Evolutionary conservation across 2,329 filamentous ascomycete genomes (phyloP), one percentile per base, ranked within the genome.

Genomic region (Arachnopeziza araneosa): DNA sequence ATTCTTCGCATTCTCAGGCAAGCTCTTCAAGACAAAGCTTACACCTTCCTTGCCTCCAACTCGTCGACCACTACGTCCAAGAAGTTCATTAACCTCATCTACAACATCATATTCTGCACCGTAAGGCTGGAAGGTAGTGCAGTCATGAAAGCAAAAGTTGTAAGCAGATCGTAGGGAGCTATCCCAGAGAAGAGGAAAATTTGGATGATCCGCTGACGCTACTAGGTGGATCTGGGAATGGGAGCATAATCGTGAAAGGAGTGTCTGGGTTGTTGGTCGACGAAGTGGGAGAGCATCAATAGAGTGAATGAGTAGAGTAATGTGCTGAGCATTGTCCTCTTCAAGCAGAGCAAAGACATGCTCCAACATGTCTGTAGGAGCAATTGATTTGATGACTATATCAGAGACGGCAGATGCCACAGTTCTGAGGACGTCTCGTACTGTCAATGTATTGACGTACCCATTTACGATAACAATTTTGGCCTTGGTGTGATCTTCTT

Each of bases 41-140:
- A 97, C 90, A 63, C 95, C 95, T 70, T 97, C 93, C 71, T 92
- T 90, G 52, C 95, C 95, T 57, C 91, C 92, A 8, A 93, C 83
- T 50, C 91, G 85, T 56, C 89, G 82, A 23, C 90, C 86, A 68
- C 87, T 91, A 57, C 91, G 85, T 53, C 93, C 92, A 0, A 98
- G 83, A 0, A 97, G 81, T 69, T 90, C 87, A 72, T 96, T 90
- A 17, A 98, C 92, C 64, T 92, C 90, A 72, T 98, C 92, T 2
- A 98, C 91, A 1, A 90, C 86, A 69, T 96, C 91, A 8, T 91
- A 77, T 72, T 96, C 92, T 2, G 82, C 80, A 12, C 81, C 79
- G 67, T 90, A 91, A 0, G 90, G 82, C 0, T 83, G 80, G 71
- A 96, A 97, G 0, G 95, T 98, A 0, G 95, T 98, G 69, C 89